Evolutionary conservation across 2,329 filamentous ascomycete species (phyloP).

Genomic region (Cladosporium austrohemisphaericum): DNA sequence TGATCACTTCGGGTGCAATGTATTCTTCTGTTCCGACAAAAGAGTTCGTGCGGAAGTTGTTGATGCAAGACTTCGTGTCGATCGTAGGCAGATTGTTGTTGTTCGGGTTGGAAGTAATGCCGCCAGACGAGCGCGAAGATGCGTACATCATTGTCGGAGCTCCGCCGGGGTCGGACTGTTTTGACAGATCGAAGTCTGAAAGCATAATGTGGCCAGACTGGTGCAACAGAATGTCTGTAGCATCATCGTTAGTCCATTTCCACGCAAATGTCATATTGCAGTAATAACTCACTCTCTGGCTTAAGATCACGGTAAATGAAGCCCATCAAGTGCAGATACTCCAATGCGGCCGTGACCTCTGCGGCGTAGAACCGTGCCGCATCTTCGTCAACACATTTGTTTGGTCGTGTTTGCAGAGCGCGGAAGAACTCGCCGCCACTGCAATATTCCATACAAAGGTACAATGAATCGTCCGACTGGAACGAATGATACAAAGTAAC

Average conservation of each 20-base stretch:
- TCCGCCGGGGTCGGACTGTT: constrained; percentile 93
- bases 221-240: constrained; percentile 85
- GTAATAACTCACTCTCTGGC: constrained; percentile 74
- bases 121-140: constrained; percentile 36
- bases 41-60: constrained; percentile 95
- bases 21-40: constrained; percentile 99
- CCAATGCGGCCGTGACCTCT: constrained; percentile 91
- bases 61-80: constrained; percentile 96
- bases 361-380: constrained; percentile 96
- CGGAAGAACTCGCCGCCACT: constrained; percentile 98
- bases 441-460: constrained; percentile 99
- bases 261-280: not conserved
- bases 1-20: constrained; percentile 97
- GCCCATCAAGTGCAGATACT: constrained; percentile 97
- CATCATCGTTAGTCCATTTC: constrained; percentile 35
- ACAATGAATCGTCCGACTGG: constrained; percentile 96
- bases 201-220: constrained; percentile 99
- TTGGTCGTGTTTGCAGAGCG: constrained; percentile 89
- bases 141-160: constrained; percentile 93
- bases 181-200: constrained; percentile 96
- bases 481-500: constrained; percentile 98
- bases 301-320: constrained; percentile 99
- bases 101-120: constrained; percentile 62
- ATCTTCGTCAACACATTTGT: constrained; percentile 95
- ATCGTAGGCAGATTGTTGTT: constrained; percentile 83